These are phyloP conservation scores for Neocallimastix lanati DNA, from an alignment of 192 early-diverging fungal species.

Conservation along the genomic window DNA sequence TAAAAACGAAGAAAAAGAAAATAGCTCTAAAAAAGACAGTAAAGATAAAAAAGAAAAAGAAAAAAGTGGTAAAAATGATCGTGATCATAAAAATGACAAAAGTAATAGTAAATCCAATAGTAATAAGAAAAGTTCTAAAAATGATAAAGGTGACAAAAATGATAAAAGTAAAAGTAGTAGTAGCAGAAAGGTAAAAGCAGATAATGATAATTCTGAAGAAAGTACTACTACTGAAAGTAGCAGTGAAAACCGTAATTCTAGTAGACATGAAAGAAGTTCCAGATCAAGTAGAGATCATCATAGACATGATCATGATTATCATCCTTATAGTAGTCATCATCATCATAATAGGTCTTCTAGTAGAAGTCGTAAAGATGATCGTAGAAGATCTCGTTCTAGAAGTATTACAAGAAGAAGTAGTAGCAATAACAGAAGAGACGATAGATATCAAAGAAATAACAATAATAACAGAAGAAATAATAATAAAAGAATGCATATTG, in stretches of 20 bases:
- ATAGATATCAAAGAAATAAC: background rate
- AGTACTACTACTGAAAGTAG: background rate
- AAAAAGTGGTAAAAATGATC: background rate
- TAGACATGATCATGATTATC: background rate
- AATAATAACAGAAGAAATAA: background rate
- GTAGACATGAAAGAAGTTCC: background rate
- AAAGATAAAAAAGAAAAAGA: background rate
- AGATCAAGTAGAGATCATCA: background rate
- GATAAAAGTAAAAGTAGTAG: background rate
- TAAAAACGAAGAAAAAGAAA: no score
- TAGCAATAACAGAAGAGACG: background rate
- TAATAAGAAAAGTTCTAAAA: background rate
- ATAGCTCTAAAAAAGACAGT: no score
- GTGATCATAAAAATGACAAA: background rate
- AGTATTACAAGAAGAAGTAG: background rate
- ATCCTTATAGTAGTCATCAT: background rate
- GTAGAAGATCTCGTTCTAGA: background rate
- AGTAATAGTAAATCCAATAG: background rate
- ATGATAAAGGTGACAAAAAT: background rate
- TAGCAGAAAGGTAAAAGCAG: background rate
- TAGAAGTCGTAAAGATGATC: background rate
- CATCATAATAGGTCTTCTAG: background rate
- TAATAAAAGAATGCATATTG: background rate
- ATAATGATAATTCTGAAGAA: background rate
- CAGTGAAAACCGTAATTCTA: background rate